These are phyloP conservation scores for Rutidosis leptorrhynchoides DNA, from an alignment of 129 eudicot species.

Conservation along the genomic window DNA sequence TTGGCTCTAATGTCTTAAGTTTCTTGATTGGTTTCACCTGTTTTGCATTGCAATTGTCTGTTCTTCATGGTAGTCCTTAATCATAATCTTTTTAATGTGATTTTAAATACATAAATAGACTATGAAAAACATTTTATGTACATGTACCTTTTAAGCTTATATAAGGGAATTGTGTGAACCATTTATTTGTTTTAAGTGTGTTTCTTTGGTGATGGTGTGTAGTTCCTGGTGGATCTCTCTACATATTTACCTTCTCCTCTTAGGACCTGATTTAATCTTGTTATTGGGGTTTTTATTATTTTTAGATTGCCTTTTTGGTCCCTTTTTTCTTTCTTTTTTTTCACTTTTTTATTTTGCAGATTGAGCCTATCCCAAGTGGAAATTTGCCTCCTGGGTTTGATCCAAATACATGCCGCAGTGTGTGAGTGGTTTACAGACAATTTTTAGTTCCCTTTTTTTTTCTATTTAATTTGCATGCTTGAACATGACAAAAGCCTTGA, in stretches of 20 bases:
- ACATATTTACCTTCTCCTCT: slow-evolving; percentile 6
- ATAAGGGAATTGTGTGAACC: slow-evolving; percentile 13
- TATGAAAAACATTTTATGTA: slow-evolving; percentile 5
- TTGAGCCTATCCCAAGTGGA: slow-evolving; percentile 98
- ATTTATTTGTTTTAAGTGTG: slow-evolving; percentile 10
- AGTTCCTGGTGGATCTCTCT: slow-evolving; percentile 16
- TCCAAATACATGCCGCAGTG: slow-evolving; percentile 98
- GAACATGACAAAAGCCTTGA: slow-evolving; percentile 26
- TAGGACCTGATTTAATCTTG: slow-evolving; percentile 18
- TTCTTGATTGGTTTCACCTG: too few relatives aligned
- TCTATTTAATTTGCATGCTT: slow-evolving; percentile 25
- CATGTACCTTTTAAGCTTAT: slow-evolving; percentile 15
- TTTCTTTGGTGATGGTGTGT: slow-evolving; percentile 25
- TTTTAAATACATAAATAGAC: too few relatives aligned
- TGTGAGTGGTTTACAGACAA: slow-evolving; percentile 69
- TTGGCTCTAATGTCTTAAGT: slow-evolving; percentile 19
- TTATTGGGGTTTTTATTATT: slow-evolving; percentile 25
- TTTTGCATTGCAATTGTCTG: too few relatives aligned
- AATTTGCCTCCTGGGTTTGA: slow-evolving; percentile 99
- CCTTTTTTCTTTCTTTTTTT: slow-evolving; percentile 36
- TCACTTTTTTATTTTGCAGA: slow-evolving; percentile 64
- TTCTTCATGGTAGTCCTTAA: too few relatives aligned
- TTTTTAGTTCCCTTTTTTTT: slow-evolving; percentile 20
- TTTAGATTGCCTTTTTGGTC: slow-evolving; percentile 12
- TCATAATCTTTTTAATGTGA: too few relatives aligned